Percentiles rank a stretch among this genome's conserved stretches.
These are phyloP conservation scores for Sphagnum fallax DNA, from an alignment of 228 moss, liverwort and hornwort genomes.

Conservation along the genomic window DNA sequence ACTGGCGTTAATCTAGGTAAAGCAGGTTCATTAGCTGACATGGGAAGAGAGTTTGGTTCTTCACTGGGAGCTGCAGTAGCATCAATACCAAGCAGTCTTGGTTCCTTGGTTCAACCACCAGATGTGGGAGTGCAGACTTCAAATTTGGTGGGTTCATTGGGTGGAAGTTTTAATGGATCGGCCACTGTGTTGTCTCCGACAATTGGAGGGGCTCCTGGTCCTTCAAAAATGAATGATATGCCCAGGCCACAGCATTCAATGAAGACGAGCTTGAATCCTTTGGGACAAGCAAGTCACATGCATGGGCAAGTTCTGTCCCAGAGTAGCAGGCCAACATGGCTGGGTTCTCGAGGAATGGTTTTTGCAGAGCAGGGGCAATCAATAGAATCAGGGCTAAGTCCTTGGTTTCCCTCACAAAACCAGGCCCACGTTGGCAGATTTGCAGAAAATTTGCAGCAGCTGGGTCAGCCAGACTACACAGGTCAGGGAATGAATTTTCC, in stretches of 20 bases:
- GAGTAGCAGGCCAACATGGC: constrained; percentile 31
- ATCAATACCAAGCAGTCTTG: constrained; percentile 26
- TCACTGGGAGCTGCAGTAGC: constrained; percentile 12
- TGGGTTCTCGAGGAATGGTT: constrained; percentile 34
- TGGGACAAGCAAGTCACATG: constrained; percentile 28
- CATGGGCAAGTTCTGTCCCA: constrained; percentile 30
- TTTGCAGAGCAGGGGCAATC: constrained; percentile 45
- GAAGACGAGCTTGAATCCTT: constrained; percentile 35
- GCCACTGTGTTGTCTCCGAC: constrained; percentile 43
- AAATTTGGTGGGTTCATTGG: constrained; percentile 28
- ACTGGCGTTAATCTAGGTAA: constrained; percentile 40
- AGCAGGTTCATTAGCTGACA: constrained; percentile 30
- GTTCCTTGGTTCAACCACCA: constrained; percentile 23
- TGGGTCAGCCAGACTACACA: constrained; percentile 18
- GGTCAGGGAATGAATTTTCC: constrained; percentile 35
- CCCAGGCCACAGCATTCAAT: constrained; percentile 34
- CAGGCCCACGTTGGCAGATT: constrained; percentile 40
- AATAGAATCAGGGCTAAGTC: constrained; percentile 23
- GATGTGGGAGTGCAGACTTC: constrained; percentile 27
- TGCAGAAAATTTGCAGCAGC: constrained; percentile 13
- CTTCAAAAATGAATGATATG: constrained; percentile 23
- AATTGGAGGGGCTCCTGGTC: constrained; percentile 26
- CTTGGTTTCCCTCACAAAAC: constrained; percentile 9
- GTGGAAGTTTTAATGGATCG: constrained; percentile 31
- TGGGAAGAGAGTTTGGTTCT: constrained; percentile 33